These are phyloP conservation scores for Acrodontium crateriforme DNA, from an alignment of 2,329 filamentous ascomycete genomes.

Conservation along the genomic window DNA sequence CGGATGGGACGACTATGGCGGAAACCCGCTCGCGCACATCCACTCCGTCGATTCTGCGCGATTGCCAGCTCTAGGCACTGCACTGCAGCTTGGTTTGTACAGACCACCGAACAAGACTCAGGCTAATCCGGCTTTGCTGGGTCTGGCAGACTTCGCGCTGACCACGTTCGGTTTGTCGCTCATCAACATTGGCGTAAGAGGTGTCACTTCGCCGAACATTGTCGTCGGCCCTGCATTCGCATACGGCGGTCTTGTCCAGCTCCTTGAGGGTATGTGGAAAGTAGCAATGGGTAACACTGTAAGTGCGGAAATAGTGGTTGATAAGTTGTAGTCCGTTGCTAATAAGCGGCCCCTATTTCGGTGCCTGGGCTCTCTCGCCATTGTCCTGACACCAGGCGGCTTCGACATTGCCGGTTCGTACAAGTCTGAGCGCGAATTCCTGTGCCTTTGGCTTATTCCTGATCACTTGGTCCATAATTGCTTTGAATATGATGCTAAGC, in stretches of 20 bases:
- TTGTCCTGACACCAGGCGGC: constrained; percentile 53
- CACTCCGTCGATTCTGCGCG: constrained; percentile 28
- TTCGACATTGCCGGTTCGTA: constrained; percentile 46
- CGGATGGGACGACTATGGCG: constrained; percentile 21
- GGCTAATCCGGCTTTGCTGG: constrained; percentile 66
- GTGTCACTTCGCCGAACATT: constrained; percentile 48
- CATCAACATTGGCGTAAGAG: constrained; percentile 55
- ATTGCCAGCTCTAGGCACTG: constrained; percentile 55
- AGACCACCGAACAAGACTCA: constrained; percentile 45
- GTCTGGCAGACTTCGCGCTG: constrained; percentile 64
- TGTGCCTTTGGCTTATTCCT: constrained; percentile 63
- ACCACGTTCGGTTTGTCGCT: constrained; percentile 68
- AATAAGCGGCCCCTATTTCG: constrained; percentile 4
- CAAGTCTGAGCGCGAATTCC: constrained; percentile 27
- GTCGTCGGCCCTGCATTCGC: constrained; percentile 56
- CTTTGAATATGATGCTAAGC: constrained; percentile 72
- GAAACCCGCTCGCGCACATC: constrained; percentile 36
- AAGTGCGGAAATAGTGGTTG: constrained; percentile 47
- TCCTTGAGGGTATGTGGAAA: constrained; percentile 81
- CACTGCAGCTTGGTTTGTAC: constrained; percentile 59
- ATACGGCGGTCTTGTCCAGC: constrained; percentile 66
- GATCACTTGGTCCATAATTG: constrained; percentile 22
- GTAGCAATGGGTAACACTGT: constrained; percentile 83
- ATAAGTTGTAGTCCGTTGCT: constrained; percentile 1
- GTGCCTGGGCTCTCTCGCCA: constrained; percentile 48